Base-by-base conservation (phyloP, 208 protist genomes). In the Leishmania gerbilli region DNA sequence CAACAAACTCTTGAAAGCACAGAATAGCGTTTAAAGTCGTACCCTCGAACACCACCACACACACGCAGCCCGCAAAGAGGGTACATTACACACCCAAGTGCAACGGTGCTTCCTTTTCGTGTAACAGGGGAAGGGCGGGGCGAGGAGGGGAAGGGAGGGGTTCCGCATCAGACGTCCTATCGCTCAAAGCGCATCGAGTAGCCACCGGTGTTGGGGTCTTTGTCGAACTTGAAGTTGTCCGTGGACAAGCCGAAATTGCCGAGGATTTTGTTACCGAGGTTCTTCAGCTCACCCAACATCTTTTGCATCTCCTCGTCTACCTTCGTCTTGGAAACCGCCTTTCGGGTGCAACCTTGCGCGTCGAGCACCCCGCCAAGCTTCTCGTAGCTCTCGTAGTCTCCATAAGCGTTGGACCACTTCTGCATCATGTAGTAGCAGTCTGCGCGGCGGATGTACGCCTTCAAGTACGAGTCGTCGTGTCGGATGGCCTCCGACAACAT, bases 141-240 rank as follows among this genome's bases (percentile, higher is more conserved):
- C 37, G 42, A 11, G 9, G 7, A 47, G 45, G 17, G 3, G 1
- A 47, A 0, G 47, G n/a, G 51, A 8, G n/a, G n/a, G 42, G 62
- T 64, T 55, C 34, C 51, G 47, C 45, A 27, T 40, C 75, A 71
- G 42, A 68, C 56, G 19, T 49, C 40, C 42, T 53, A 85, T 4
- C 89, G 89, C 82, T 98, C 95, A 79, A 99, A 99, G 19, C 98
- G 97, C 91, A 99, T 93, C 37, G 94, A 98, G 83, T 99, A 99
- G 45, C 90, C 90, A 19, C 98, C 98, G 9, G 90, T 94, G 65
- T 90, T 91, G 19, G 95, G 95, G 86, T 99, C 97, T 85, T 99
- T 98, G 74, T 98, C 92, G 71, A 99, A 96, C 88, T 99, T 96
- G 84, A 99, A 99, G 88, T 99, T 99, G 76, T 99, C 98, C 19